Percentiles rank a stretch among this genome's conserved stretches.
Evolutionary conservation across 345 rosid species (phyloP).

Genomic region (Firmiana major): DNA sequence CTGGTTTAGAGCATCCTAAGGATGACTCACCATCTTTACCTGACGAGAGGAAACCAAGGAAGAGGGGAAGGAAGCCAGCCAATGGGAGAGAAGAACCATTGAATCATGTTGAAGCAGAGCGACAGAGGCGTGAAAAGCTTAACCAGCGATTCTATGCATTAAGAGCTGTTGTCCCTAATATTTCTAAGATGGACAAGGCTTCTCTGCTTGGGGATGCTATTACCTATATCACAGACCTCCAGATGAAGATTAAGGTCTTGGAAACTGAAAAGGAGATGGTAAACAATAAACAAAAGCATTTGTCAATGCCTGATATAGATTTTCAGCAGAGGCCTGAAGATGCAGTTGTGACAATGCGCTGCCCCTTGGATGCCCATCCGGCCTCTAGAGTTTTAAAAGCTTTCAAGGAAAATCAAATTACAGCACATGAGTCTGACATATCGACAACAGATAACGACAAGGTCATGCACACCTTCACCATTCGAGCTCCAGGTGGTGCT

Average conservation of each 20-base stretch:
- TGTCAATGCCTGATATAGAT: constrained; percentile 55
- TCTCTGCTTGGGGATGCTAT: constrained; percentile 92
- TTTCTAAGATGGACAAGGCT: constrained; percentile 96
- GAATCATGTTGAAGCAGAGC: constrained; percentile 94
- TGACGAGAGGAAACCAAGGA: constrained; percentile 87
- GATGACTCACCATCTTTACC: constrained; percentile 53
- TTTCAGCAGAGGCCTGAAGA: constrained; percentile 72
- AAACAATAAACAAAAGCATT: constrained; percentile 38
- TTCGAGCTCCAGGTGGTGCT: constrained; percentile 59
- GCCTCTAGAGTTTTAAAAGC: constrained; percentile 55
- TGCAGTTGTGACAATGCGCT: constrained; percentile 65
- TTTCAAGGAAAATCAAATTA: constrained; percentile 62
- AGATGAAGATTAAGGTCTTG: constrained; percentile 59
- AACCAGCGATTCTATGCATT: constrained; percentile 94
- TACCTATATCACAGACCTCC: constrained; percentile 77
- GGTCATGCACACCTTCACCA: constrained; percentile 72
- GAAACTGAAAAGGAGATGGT: constrained; percentile 72
- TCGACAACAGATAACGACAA: constrained; percentile 52
- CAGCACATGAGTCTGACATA: constrained; percentile 56
- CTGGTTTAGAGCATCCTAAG: constrained; percentile 52
- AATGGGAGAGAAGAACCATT: constrained; percentile 95
- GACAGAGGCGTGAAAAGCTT: constrained; percentile 94
- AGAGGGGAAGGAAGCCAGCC: constrained; percentile 95
- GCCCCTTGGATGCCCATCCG: constrained; percentile 76
- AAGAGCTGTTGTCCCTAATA: constrained; percentile 89